Evolutionary conservation across 768 basidiomycete genomes (phyloP).

Genomic region (Plicaturopsis crispa): DNA sequence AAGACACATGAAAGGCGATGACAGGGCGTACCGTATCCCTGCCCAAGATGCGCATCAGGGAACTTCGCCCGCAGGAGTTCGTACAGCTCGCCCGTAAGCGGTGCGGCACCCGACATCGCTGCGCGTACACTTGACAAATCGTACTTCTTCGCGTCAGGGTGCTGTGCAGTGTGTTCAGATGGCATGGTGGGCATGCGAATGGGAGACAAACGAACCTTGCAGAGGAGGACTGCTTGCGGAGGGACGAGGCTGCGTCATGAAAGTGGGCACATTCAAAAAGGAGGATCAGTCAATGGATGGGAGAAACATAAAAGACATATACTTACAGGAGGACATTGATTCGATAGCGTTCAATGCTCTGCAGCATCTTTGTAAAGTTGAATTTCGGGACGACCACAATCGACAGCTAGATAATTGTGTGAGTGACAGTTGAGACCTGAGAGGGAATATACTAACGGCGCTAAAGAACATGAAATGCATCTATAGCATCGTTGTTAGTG

Average conservation of each 20-base stretch:
- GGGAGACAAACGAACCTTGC: conserved; percentile 31
- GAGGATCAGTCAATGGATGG: too few relatives aligned
- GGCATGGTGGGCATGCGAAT: neutral
- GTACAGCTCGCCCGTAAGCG: conserved; percentile 46
- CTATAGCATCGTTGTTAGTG: conserved; percentile 25
- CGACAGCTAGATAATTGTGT: conserved; percentile 26
- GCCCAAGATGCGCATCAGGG: conserved; percentile 47
- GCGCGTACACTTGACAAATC: conserved; percentile 35
- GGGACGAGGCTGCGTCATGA: conserved; percentile 38
- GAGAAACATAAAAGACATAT: neutral
- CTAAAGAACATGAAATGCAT: conserved; percentile 50
- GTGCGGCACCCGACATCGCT: conserved; percentile 53
- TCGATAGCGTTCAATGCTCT: conserved; percentile 49
- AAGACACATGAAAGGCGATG: neutral
- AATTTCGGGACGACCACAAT: conserved; percentile 58
- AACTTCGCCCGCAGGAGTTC: conserved; percentile 40
- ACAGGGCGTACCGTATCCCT: conserved; percentile 40
- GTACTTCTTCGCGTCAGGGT: conserved; percentile 43
- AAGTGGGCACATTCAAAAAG: neutral
- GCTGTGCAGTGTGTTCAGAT: conserved; percentile 21
- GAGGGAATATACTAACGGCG: conserved; percentile 32
- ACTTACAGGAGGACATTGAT: conserved; percentile 48
- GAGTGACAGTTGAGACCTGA: neutral
- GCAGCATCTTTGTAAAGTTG: conserved; percentile 52
- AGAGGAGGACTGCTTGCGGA: conserved; percentile 47